Base-by-base conservation (phyloP, 1,284 basidiomycete species). In the Apiotrichum sp. region DNA sequence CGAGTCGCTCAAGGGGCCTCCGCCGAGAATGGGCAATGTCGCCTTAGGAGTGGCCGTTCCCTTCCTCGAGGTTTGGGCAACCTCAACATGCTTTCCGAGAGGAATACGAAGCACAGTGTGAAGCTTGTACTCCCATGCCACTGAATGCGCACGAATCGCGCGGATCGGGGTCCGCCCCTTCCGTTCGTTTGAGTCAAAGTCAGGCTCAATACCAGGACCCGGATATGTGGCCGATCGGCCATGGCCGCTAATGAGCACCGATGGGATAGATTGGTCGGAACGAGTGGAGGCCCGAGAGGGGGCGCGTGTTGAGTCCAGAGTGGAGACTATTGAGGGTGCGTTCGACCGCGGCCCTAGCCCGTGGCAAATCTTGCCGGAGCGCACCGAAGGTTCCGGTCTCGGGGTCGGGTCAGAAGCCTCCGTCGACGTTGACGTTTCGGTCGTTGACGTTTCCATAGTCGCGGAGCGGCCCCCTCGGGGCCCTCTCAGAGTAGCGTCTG, bases 81-180 rank as follows among this genome's bases (percentile, higher is more conserved):
- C 16, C 16, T 58, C 38, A 22, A 59, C 51, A 5, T 62, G 54
- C 55, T 73, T 71, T 29, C 65, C 58, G 16, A 77, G 55, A 11
- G 69, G 70, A 8, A 77, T 64, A 7, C 63, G 61, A 16, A 75
- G 47, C 5, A 63, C 52, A 47, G 74, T 68, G n/a, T 69, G 58
- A 11, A 75, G 47, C 14, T 67, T 63, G 47, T 64, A 71, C 45
- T 73, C 68, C 73, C 73, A 77, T 11, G 65, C 61, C 14, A 66
- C 69, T 2, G 64, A 50, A 59, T 76, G 72, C 4, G 65, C 46
- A 14, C 60, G 55, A 1, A 75, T 58, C 5, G 59, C 45, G 13
- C 51, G 38, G 13, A 58, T 51, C 1, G 69, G 69, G 4, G 72
- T 76, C 8, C 53, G 52, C 6, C 74, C 74, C 52, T 66, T 70